Conservation (phyloP, 2,329 filamentous ascomycete species). For the Biscogniauxia marginata region DNA sequence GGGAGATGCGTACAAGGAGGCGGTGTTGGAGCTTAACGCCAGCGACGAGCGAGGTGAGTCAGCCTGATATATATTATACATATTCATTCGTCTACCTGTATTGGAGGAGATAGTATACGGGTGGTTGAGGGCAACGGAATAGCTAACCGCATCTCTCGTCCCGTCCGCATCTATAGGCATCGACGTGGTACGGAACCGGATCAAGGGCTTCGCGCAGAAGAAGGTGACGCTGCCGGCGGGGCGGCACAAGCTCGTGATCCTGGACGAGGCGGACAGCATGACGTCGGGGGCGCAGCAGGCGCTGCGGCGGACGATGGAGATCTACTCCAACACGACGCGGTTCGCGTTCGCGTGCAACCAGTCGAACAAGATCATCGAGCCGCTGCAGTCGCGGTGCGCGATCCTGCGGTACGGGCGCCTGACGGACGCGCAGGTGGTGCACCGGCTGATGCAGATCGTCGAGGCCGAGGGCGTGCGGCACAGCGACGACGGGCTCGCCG, state of each 20-base stretch:
- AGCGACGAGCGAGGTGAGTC: conserved; percentile 80
- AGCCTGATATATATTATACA: no score
- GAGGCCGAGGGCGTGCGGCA: conserved; percentile 88
- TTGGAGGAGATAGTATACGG: no score
- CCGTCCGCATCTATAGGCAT: conserved; percentile 59
- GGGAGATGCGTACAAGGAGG: conserved; percentile 94
- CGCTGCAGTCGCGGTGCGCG: conserved; percentile 93
- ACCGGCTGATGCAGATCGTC: conserved; percentile 86
- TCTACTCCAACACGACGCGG: conserved; percentile 92
- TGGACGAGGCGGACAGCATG: conserved; percentile 98
- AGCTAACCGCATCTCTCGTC: conserved; percentile 4
- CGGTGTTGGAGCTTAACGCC: conserved; percentile 92
- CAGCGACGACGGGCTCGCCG: conserved; percentile 89
- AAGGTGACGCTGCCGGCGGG: conserved; percentile 92
- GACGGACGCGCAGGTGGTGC: conserved; percentile 89
- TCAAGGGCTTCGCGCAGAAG: conserved; percentile 98
- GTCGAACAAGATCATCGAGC: conserved; percentile 99
- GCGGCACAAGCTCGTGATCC: conserved; percentile 92
- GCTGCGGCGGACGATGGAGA: conserved; percentile 94
- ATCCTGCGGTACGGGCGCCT: conserved; percentile 92
- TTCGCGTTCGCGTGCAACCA: conserved; percentile 99
- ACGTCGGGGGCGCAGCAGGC: conserved; percentile 95
- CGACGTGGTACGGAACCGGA: conserved; percentile 93
- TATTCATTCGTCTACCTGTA: no score
- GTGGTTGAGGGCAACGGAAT: not conserved